Conservation (phyloP, 305 asterid species). For the Lippia alba region DNA sequence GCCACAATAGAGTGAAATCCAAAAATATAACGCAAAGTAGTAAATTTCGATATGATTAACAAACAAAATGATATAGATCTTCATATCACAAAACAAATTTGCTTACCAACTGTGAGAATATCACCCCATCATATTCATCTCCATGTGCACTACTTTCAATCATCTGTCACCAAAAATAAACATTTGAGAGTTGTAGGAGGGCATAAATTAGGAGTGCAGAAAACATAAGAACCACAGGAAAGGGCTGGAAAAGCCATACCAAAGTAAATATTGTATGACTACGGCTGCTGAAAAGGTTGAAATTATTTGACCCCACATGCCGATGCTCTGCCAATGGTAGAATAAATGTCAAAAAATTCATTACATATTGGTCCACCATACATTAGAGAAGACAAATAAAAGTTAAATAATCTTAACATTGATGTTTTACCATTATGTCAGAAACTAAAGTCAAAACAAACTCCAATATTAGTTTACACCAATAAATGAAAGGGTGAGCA, state of each 20-base stretch:
- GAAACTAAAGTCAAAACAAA: conserved; percentile 2
- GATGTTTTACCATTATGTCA: not conserved
- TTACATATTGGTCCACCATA: conserved; percentile 18
- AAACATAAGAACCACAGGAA: conserved; percentile 18
- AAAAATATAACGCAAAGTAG: conserved; percentile 8
- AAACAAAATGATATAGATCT: not conserved
- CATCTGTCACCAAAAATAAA: conserved; percentile 64
- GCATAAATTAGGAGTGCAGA: conserved; percentile 3
- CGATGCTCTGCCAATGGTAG: conserved; percentile 84
- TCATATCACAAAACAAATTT: conserved; percentile 26
- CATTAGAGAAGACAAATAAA: conserved; percentile 6
- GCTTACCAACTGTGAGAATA: conserved; percentile 94
- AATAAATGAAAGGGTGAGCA: not conserved
- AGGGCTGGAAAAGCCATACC: conserved; percentile 54
- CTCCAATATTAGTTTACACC: not conserved
- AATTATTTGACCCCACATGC: conserved; percentile 97
- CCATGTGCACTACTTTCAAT: conserved; percentile 96
- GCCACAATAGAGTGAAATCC: conserved; percentile 24
- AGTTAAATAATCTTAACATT: not conserved
- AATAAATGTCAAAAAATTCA: conserved; percentile 35
- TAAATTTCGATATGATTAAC: conserved; percentile 7
- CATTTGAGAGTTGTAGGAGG: conserved; percentile 18
- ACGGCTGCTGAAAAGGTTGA: conserved; percentile 98
- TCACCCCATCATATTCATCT: conserved; percentile 96
- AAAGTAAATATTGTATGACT: conserved; percentile 98